These are phyloP conservation scores for Umbelopsis ramanniana DNA, from an alignment of 192 early-diverging fungal genomes.

Conservation along the genomic window DNA sequence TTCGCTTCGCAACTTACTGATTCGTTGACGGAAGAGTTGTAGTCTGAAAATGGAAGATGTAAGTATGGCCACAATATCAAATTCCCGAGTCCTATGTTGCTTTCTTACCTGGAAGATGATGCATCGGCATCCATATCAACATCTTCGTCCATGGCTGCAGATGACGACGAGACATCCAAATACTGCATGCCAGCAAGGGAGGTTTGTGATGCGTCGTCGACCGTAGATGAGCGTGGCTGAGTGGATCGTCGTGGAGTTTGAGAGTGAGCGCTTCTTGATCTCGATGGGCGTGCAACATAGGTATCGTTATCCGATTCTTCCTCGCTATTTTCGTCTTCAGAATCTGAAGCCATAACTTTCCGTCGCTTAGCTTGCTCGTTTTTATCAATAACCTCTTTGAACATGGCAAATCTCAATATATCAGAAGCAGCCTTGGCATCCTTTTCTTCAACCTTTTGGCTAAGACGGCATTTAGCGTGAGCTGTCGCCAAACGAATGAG, in stretches of 20 bases:
- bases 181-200: conserved; percentile 9
- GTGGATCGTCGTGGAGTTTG: neutral
- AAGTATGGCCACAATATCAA: neutral
- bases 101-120: conserved; percentile 23
- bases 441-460: conserved; percentile 74
- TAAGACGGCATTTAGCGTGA: conserved; percentile 93
- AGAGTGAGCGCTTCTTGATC: conserved; percentile 26
- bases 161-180: conserved; percentile 13
- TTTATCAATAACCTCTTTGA: conserved; percentile 79
- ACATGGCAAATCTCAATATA: conserved; percentile 89
- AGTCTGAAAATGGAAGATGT: conserved; percentile 23
- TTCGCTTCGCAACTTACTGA: conserved; percentile 43
- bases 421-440: conserved; percentile 86
- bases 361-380: conserved; percentile 51
- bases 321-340: conserved; percentile 46
- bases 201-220: conserved; percentile 2
- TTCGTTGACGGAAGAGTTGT: conserved; percentile 54
- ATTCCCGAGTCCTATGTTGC: no score
- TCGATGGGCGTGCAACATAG: conserved; percentile 4
- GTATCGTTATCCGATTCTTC: conserved; percentile 26
- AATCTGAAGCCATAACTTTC: conserved; percentile 45
- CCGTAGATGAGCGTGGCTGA: neutral
- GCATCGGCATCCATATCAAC: conserved; percentile 27
- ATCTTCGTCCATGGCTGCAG: conserved; percentile 32
- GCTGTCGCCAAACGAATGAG: conserved; percentile 96